Base-by-base conservation (phyloP, 2,329 filamentous ascomycete species). In the Claviceps sp. region DNA sequence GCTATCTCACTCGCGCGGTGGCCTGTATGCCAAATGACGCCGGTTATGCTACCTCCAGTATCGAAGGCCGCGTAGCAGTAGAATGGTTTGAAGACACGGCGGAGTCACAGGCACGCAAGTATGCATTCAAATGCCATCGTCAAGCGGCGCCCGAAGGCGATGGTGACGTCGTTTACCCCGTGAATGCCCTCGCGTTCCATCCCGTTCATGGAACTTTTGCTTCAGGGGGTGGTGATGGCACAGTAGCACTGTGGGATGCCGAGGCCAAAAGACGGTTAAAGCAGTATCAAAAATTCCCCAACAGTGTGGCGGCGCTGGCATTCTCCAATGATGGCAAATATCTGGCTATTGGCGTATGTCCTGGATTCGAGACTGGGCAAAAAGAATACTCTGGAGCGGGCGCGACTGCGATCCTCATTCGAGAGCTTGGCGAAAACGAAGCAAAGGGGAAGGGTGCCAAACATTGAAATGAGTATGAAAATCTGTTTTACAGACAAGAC, bases 81-180 rank as follows among this genome's bases (percentile, higher is more conserved):
- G 93, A 98, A 68, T 97, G 90, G 88, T 97, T 98, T 65, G 93
- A 97, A 64, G 87, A 93, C 16, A 87, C 82, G 5, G 74, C 82
- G 43, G 87, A 91, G 66, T 90, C 87, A 4, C 90, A 97, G 70
- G 85, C 87, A 41, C 81, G 90, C 58, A 97, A 96, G 68, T 98
- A 97, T 67, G 93, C 93, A 14, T 98, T 98, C 79, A 98, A 98
- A 69, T 98, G 93, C 69, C 93, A 98, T 69, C 81, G 93, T 4
- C 88, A 95, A 66, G 77, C 82, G 1, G 76, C 74, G 9, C 69
- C 79, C 2, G 77, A 83, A 42, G 75, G 76, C 9, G 77, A 78
- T 41, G 81, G 76, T 34, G 90, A 95, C 61, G 77, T 95, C 4
- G 88, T 96, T 3, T 95, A 90, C 62, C 90, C 90, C 0, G 90